Conservation (phyloP, 371 early-diverging fungal species). For the Rhizopus microsporus region DNA sequence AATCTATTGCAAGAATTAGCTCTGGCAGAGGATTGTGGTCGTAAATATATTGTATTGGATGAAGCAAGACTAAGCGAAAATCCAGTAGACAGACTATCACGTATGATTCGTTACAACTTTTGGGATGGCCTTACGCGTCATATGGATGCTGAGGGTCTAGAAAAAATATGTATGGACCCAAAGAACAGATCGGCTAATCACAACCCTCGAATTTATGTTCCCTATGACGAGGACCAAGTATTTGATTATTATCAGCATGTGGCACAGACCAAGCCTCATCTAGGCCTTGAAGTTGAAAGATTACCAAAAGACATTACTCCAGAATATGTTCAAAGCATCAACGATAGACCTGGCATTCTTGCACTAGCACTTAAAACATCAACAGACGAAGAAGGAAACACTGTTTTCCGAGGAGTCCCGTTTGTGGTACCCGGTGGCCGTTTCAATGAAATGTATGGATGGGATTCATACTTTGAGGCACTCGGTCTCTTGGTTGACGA, state of each 20-base stretch:
- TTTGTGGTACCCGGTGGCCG: constrained; percentile 96
- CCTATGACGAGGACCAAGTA: constrained; percentile 72
- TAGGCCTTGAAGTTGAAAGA: constrained; percentile 73
- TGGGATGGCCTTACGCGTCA: constrained; percentile 92
- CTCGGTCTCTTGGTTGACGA: constrained; percentile 83
- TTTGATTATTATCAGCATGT: constrained; percentile 75
- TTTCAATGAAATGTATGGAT: constrained; percentile 97
- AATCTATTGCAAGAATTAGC: constrained; percentile 93
- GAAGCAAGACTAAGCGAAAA: constrained; percentile 85
- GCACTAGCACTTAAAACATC: constrained; percentile 69
- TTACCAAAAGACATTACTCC: constrained; percentile 86
- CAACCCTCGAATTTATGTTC: constrained; percentile 82
- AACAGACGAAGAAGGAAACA: constrained; percentile 47
- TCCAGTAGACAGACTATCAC: constrained; percentile 82
- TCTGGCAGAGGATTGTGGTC: constrained; percentile 78
- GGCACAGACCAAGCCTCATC: constrained; percentile 58
- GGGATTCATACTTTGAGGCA: constrained; percentile 94
- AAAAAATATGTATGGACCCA: constrained; percentile 84
- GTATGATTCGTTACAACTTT: constrained; percentile 88
- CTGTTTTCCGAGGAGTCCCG: constrained; percentile 70
- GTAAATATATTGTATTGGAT: constrained; percentile 78
- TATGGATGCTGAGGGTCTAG: constrained; percentile 88
- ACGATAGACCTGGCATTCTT: constrained; percentile 83
- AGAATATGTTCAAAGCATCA: constrained; percentile 83
- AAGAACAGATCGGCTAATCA: constrained; percentile 80